Percentiles rank a stretch among this genome's conserved stretches.
Conservation (phyloP, 2,329 filamentous ascomycete genomes). For the Fusarium proliferatum region DNA sequence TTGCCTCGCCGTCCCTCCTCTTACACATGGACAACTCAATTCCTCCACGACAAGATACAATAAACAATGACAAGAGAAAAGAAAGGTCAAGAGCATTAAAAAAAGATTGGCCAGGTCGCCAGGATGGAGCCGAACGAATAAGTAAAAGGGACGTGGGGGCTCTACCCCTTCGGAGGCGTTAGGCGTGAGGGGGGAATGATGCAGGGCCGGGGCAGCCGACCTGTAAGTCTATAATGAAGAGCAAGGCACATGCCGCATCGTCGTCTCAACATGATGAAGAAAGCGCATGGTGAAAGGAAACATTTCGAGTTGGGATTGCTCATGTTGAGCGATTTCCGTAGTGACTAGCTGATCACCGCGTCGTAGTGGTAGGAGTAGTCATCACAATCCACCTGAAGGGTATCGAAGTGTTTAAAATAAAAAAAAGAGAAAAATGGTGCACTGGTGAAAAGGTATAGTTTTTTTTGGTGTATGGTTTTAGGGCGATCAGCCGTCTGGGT, state of each 20-base stretch:
- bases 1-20: conserved; percentile 39
- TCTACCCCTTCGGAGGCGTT: conserved; percentile 44
- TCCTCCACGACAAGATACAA: conserved; percentile 32
- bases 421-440: conserved; percentile 31
- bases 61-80: conserved; percentile 39
- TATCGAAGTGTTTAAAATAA: conserved; percentile 48
- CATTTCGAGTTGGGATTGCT: conserved; percentile 41
- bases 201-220: conserved; percentile 34
- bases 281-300: conserved; percentile 34
- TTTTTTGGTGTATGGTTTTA: conserved; percentile 22
- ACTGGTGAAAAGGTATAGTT: conserved; percentile 37
- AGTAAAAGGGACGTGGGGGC: conserved; percentile 37
- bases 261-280: conserved; percentile 38
- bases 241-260: conserved; percentile 36
- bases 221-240: conserved; percentile 45
- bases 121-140: conserved; percentile 45
- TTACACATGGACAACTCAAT: conserved; percentile 26
- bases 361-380: conserved; percentile 39
- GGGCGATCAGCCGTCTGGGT: conserved; percentile 28
- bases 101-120: conserved; percentile 44
- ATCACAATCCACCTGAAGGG: conserved; percentile 48
- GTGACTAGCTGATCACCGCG: conserved; percentile 28
- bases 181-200: conserved; percentile 35
- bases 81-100: conserved; percentile 40
- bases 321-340: conserved; percentile 23